Conservation (phyloP, 2,329 filamentous ascomycete genomes). For the Trichophyton rubrum region DNA sequence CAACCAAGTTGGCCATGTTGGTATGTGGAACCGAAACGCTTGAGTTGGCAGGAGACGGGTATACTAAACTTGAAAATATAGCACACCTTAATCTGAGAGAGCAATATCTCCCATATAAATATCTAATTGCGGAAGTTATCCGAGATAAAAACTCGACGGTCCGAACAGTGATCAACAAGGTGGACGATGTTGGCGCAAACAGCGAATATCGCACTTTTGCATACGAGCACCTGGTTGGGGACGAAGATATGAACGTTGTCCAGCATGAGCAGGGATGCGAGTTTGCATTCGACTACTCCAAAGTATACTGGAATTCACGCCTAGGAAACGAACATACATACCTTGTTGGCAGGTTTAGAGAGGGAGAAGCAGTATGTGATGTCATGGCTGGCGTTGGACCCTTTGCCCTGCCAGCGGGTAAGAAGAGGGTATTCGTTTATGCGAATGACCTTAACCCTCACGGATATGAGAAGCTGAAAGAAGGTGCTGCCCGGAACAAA, state of each 20-base stretch:
- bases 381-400: conserved; percentile 96
- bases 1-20: conserved; percentile 76
- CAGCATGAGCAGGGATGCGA: conserved; percentile 68
- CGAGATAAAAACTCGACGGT: conserved; percentile 78
- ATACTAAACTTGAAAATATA: conserved; percentile 19
- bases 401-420: conserved; percentile 84
- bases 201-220: conserved; percentile 83
- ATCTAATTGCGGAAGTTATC: conserved; percentile 71
- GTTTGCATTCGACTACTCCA: conserved; percentile 89
- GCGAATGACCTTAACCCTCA: conserved; percentile 96
- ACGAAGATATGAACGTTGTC: conserved; percentile 70
- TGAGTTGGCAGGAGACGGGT: not conserved
- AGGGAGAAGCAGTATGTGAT: conserved; percentile 84
- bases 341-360: conserved; percentile 60
- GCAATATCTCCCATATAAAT: conserved; percentile 71
- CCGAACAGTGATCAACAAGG: conserved; percentile 90
- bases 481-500: conserved; percentile 67
- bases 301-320: conserved; percentile 96
- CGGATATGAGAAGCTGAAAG: conserved; percentile 59
- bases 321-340: conserved; percentile 81
- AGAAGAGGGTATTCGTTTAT: conserved; percentile 82
- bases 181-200: conserved; percentile 71
- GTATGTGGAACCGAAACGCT: conserved; percentile 35
- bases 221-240: conserved; percentile 79
- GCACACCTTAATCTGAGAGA: conserved; percentile 85